These are phyloP conservation scores for Trichoderma koningiopsis DNA, from an alignment of 2,329 filamentous ascomycete species.

Conservation along the genomic window DNA sequence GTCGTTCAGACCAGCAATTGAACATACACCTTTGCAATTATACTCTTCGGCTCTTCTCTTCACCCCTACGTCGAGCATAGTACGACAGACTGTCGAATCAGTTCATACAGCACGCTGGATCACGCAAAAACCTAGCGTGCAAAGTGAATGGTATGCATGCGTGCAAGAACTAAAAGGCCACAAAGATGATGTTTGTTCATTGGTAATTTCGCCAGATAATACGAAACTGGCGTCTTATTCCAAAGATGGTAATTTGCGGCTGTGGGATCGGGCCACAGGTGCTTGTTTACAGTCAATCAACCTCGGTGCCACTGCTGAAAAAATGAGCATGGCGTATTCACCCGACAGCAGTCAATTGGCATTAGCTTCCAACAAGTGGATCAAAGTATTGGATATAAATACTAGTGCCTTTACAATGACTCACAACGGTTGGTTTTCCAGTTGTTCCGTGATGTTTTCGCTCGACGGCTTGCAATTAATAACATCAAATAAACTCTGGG, in stretches of 20 bases:
- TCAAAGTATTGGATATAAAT: neutral
- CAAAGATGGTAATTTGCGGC: too few relatives aligned
- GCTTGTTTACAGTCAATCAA: neutral
- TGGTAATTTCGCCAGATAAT: neutral
- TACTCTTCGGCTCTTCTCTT: neutral
- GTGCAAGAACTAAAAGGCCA: neutral
- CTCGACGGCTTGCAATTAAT: neutral
- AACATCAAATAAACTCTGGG: neutral
- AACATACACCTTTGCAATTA: neutral
- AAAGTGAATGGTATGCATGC: neutral
- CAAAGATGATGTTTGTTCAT: accelerated
- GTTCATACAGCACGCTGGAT: neutral
- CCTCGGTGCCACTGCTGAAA: too few relatives aligned
- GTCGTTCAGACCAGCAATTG: neutral
- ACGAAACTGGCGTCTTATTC: neutral
- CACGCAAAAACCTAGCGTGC: neutral
- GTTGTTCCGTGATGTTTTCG: too few relatives aligned
- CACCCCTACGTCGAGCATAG: neutral
- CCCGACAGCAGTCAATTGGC: neutral
- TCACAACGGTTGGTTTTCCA: too few relatives aligned
- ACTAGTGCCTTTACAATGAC: neutral
- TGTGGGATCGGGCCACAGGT: neutral
- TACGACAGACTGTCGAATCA: neutral
- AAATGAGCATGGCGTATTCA: neutral
- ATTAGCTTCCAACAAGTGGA: accelerated